A percentile compares a stretch with the other conserved stretches of the same genome.
These are phyloP conservation scores for Limonium bicolor DNA, from an alignment of 148 eudicot genomes.

Conservation along the genomic window DNA sequence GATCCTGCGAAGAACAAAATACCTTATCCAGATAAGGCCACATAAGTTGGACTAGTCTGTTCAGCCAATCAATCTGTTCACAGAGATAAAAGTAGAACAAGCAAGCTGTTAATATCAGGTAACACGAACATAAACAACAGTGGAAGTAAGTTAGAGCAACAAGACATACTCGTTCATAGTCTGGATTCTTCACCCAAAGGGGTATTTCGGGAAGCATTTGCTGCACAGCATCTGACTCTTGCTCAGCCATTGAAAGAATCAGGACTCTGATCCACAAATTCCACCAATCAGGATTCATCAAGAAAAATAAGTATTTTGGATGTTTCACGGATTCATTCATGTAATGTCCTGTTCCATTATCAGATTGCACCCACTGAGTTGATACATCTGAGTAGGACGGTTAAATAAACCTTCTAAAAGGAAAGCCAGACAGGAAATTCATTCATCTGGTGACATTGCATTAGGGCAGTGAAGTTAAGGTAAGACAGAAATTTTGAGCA, in stretches of 20 bases:
- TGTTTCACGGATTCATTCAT: not conserved
- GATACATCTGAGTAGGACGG: too few species aligned
- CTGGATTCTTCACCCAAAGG: slow-evolving; percentile 81
- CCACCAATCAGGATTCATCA: slow-evolving; percentile 2
- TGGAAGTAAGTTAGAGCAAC: slow-evolving; percentile 2
- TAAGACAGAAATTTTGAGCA: too few species aligned
- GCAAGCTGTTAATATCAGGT: not conserved
- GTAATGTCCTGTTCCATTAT: too few species aligned
- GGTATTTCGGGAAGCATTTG: slow-evolving; percentile 77
- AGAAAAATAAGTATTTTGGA: not conserved
- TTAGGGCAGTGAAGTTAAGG: too few species aligned
- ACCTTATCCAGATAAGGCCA: slow-evolving; percentile 95
- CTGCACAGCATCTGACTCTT: slow-evolving; percentile 47
- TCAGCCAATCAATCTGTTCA: slow-evolving; percentile 72
- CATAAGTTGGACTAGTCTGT: slow-evolving; percentile 65
- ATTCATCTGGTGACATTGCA: too few species aligned
- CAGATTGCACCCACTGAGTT: too few species aligned
- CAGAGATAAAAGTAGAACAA: slow-evolving; percentile 7
- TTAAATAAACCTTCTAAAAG: too few species aligned
- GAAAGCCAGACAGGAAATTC: too few species aligned
- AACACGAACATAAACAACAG: not conserved
- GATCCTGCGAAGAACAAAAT: slow-evolving; percentile 6
- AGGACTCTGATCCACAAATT: slow-evolving; percentile 73
- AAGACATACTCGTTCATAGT: slow-evolving; percentile 68
- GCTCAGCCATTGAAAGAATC: slow-evolving; percentile 60